Evolutionary conservation across 2,329 filamentous ascomycete genomes (phyloP).

Genomic region (Diaporthe destruens): DNA sequence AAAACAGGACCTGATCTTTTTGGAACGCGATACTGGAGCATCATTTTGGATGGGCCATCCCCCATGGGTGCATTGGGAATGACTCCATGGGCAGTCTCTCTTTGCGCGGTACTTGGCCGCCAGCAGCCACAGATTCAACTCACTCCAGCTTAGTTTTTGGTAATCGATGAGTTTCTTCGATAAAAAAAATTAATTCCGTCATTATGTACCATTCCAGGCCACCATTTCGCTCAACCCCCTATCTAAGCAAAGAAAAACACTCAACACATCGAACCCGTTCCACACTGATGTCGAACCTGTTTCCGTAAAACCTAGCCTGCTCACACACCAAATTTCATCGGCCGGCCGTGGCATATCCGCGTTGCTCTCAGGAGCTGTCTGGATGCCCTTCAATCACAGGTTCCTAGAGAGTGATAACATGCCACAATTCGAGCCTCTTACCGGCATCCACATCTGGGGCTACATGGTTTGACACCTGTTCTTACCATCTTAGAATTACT

Average conservation of each 20-base stretch:
- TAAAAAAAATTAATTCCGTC: not conserved
- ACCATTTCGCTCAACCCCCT: not conserved
- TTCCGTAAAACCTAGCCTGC: too few species aligned
- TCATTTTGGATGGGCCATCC: not conserved
- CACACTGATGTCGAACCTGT: too few species aligned
- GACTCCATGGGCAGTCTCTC: slow-evolving; percentile 1
- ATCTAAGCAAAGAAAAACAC: not conserved
- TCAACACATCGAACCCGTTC: not conserved
- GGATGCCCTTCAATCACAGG: too few species aligned
- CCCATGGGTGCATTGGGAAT: not conserved
- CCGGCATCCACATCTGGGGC: too few species aligned
- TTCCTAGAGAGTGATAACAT: too few species aligned
- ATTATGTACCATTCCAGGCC: not conserved
- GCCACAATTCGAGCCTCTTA: too few species aligned
- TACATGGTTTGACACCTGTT: too few species aligned
- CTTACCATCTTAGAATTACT: too few species aligned
- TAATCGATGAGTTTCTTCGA: not conserved
- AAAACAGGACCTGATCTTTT: not conserved
- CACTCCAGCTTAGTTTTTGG: not conserved
- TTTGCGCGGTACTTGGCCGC: not conserved
- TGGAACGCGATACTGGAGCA: not conserved
- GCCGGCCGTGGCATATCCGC: too few species aligned
- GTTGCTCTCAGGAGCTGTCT: too few species aligned
- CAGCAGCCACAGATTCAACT: not conserved
- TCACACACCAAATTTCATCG: too few species aligned